Evolutionary conservation across 371 early-diverging fungal species (phyloP).

Genomic region (Mortierella sp.): DNA sequence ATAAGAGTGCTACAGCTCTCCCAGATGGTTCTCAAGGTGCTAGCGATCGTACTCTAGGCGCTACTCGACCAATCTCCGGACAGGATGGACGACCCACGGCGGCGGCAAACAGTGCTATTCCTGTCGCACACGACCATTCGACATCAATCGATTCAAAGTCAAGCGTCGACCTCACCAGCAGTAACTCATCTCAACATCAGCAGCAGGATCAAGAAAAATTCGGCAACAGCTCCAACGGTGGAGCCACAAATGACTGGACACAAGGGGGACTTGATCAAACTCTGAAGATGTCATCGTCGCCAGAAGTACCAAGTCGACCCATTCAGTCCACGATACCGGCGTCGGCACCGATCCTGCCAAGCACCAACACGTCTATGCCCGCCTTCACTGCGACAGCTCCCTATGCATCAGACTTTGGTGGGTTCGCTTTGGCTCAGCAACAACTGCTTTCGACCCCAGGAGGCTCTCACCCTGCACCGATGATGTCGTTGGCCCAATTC

Average conservation of each 20-base stretch:
- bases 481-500: conserved; percentile 40
- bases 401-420: conserved; percentile 10
- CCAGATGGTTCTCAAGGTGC: neutral
- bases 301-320: neutral
- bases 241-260: neutral
- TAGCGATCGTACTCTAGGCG: neutral
- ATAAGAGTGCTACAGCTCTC: neutral
- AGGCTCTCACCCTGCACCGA: neutral
- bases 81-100: neutral
- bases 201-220: neutral
- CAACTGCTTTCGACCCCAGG: neutral
- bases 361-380: too few species aligned
- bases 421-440: conserved; percentile 23
- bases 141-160: neutral
- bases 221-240: neutral
- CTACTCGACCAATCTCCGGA: neutral
- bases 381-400: neutral
- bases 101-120: too few species aligned
- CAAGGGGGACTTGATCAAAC: conserved; percentile 18
- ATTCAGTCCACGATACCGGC: neutral
- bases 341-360: neutral
- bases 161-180: neutral
- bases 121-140: neutral
- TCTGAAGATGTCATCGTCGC: conserved; percentile 6
- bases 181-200: neutral